phyloP scores from a whole-genome alignment of 2,329 filamentous ascomycete genomes.

The Ophiosphaerella herpotricha region DNA sequence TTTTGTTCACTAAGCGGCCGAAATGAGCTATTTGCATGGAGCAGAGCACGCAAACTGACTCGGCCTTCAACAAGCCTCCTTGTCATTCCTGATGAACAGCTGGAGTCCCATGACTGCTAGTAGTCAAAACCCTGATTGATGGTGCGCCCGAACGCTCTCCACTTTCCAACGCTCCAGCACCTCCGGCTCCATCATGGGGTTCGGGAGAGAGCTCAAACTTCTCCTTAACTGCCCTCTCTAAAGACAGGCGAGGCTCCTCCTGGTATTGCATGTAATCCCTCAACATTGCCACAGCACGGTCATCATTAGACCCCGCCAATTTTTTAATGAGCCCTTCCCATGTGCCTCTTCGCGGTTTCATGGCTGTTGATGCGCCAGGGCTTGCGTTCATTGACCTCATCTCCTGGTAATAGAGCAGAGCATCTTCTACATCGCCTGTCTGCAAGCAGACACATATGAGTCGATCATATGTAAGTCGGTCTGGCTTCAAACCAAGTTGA shows the following conservation, averaged over 20 bases:
- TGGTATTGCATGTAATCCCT: constrained; percentile 20
- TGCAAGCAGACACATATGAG: constrained; percentile 62
- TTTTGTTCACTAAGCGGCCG: too few species aligned
- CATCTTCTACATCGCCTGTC: constrained; percentile 49
- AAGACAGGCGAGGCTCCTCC: constrained; percentile 11
- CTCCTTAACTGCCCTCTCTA: constrained; percentile 18
- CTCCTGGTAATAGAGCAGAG: constrained; percentile 56
- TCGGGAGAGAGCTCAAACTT: constrained; percentile 12
- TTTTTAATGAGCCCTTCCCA: constrained; percentile 21
- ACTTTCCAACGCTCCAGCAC: too few species aligned
- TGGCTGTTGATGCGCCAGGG: constrained; percentile 4
- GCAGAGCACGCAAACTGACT: too few species aligned
- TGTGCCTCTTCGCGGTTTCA: constrained; percentile 21
- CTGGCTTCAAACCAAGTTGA: constrained; percentile 58
- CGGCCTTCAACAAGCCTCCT: too few species aligned
- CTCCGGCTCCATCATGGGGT: background rate
- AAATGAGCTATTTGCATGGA: too few species aligned
- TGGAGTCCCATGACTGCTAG: too few species aligned
- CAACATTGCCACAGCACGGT: constrained; percentile 22
- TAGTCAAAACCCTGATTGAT: too few species aligned
- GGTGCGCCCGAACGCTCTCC: too few species aligned
- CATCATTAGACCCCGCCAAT: constrained; percentile 15
- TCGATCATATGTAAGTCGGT: constrained; percentile 65
- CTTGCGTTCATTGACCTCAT: constrained; percentile 43
- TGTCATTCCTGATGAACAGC: too few species aligned